Evolutionary conservation across 768 basidiomycete genomes (phyloP).

Genomic region (Mycena capillaripes): DNA sequence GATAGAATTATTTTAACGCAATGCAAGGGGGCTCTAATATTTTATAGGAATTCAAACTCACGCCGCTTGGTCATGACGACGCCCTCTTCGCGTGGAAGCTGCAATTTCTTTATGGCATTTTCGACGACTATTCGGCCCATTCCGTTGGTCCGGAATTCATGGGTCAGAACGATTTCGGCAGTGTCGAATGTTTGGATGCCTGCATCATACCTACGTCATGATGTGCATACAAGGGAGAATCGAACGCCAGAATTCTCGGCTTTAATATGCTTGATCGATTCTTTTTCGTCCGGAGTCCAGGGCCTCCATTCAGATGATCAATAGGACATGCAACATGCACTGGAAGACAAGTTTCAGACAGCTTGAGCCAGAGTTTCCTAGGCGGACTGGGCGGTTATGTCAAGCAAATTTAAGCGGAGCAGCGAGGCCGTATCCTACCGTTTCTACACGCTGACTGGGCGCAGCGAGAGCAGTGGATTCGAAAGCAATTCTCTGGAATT

Average conservation of each 20-base stretch:
- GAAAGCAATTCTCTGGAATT: too few relatives aligned
- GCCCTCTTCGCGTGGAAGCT: slow-evolving; percentile 78
- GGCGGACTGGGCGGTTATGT: too few relatives aligned
- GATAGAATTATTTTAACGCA: not conserved
- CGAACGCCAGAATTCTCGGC: slow-evolving; percentile 25
- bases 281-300: slow-evolving; percentile 54
- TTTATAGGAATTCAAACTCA: too few relatives aligned
- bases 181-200: slow-evolving; percentile 77
- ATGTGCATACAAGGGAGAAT: too few relatives aligned
- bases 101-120: slow-evolving; percentile 29
- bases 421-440: too few relatives aligned
- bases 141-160: slow-evolving; percentile 65
- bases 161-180: slow-evolving; percentile 39
- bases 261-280: slow-evolving; percentile 53
- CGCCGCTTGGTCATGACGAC: slow-evolving; percentile 80
- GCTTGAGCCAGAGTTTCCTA: slow-evolving; percentile 23
- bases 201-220: slow-evolving; percentile 56
- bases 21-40: too few relatives aligned
- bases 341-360: slow-evolving; percentile 40
- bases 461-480: too few relatives aligned
- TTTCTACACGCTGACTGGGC: too few relatives aligned
- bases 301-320: slow-evolving; percentile 43
- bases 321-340: slow-evolving; percentile 42
- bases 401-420: too few relatives aligned
- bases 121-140: slow-evolving; percentile 77